phyloP scores from a whole-genome alignment of 2,329 filamentous ascomycete species.

The Aureobasidium musti region DNA sequence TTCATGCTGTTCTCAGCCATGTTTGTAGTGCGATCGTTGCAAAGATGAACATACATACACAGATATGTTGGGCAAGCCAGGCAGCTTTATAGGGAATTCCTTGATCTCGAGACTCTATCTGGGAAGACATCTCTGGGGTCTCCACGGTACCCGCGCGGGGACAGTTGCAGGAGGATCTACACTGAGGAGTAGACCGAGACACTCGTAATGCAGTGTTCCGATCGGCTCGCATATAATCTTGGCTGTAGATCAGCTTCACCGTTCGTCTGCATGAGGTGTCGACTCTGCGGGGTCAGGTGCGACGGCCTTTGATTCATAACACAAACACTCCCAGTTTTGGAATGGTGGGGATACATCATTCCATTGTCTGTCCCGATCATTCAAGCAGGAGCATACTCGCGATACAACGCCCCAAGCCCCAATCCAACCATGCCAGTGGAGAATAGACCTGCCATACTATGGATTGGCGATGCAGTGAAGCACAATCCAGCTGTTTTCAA shows the following conservation, averaged over 20 bases:
- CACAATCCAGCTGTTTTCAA: slow-evolving; percentile 50
- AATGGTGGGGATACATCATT: no score
- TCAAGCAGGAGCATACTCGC: no score
- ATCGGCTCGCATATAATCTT: not conserved
- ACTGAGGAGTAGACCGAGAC: no score
- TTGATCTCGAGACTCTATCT: not conserved
- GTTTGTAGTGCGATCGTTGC: not conserved
- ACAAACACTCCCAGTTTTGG: not conserved
- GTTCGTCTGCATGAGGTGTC: not conserved
- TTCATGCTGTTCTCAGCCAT: not conserved
- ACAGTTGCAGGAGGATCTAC: no score
- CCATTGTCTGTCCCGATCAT: not conserved
- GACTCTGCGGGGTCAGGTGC: not conserved
- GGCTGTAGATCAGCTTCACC: not conserved
- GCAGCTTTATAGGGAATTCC: not conserved
- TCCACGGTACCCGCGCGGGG: not conserved
- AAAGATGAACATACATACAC: not conserved
- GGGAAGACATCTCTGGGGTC: not conserved
- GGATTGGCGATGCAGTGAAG: slow-evolving; percentile 49
- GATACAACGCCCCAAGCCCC: not conserved
- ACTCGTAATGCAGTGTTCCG: not conserved
- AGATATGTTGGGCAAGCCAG: not conserved
- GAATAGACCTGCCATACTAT: slow-evolving; percentile 46
- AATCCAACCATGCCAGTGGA: slow-evolving; percentile 2
- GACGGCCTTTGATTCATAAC: not conserved